Percentiles rank a stretch among this genome's conserved stretches.
Conservation (phyloP, 2,329 filamentous ascomycete species). For the Rhynchosporium graminicola region DNA sequence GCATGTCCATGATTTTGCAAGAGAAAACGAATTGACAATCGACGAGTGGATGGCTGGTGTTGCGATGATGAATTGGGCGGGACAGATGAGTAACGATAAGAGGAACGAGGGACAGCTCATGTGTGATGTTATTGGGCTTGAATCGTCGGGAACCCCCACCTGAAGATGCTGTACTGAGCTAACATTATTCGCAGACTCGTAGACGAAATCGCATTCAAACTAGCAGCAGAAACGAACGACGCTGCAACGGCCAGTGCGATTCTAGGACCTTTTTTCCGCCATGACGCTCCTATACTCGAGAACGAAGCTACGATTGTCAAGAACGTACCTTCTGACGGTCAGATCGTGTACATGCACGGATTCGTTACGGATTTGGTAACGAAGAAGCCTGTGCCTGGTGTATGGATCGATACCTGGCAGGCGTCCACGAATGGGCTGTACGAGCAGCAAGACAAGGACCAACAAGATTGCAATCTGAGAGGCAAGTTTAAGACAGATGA, state of each 20-base stretch:
- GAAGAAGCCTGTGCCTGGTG: conserved; percentile 56
- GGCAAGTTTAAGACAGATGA: conserved; percentile 61
- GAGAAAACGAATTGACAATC: conserved; percentile 58
- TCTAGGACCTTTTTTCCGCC: conserved; percentile 65
- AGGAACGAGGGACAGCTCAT: conserved; percentile 66
- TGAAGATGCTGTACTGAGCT: conserved; percentile 2
- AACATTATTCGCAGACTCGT: conserved; percentile 44
- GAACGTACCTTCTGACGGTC: conserved; percentile 52
- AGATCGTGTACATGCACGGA: conserved; percentile 57
- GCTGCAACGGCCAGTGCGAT: conserved; percentile 54
- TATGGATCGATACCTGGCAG: conserved; percentile 64
- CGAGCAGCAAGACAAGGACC: conserved; percentile 63
- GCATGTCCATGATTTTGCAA: conserved; percentile 60
- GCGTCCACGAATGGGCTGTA: conserved; percentile 59
- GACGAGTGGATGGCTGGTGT: conserved; percentile 61
- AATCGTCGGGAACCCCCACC: conserved; percentile 47
- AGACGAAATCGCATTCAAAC: conserved; percentile 37
- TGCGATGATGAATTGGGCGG: conserved; percentile 59
- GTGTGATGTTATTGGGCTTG: conserved; percentile 63
- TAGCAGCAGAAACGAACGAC: conserved; percentile 44
- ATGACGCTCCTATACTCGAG: conserved; percentile 55
- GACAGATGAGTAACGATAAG: conserved; percentile 61
- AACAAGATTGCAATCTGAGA: conserved; percentile 62
- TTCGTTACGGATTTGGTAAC: conserved; percentile 54
- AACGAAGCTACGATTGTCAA: conserved; percentile 58